Percentiles rank a stretch among this genome's conserved stretches.
Conservation (phyloP, 73 alveolate genomes). For the Vitrella brassicaformis region DNA sequence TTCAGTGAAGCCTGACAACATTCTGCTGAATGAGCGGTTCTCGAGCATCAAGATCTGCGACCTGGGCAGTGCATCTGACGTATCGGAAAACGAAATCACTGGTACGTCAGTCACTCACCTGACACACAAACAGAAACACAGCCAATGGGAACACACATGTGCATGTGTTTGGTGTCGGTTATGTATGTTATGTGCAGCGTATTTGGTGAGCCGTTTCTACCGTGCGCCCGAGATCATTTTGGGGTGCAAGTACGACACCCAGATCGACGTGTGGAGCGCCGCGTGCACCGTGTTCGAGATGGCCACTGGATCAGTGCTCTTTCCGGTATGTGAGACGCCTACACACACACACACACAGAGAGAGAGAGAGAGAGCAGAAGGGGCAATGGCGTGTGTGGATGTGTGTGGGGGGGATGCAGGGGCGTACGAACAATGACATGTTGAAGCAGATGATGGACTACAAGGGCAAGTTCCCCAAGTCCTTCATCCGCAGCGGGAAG, state of each 20-base stretch:
- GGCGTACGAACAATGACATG: constrained; percentile 48
- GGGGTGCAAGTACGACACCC: constrained; percentile 30
- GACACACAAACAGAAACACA: too few relatives aligned
- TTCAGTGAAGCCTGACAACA: constrained; percentile 55
- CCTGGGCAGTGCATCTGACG: constrained; percentile 42
- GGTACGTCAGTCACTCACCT: too few relatives aligned
- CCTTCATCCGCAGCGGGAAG: constrained; percentile 13
- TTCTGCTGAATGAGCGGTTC: constrained; percentile 32
- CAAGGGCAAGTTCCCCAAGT: constrained; percentile 34
- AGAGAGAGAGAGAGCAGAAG: too few relatives aligned
- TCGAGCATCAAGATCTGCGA: constrained; percentile 43
- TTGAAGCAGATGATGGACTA: constrained; percentile 31
- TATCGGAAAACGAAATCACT: constrained; percentile 32
- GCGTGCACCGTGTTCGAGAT: constrained; percentile 49
- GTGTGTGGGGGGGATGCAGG: too few relatives aligned
- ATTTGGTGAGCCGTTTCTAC: constrained; percentile 43
- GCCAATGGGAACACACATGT: too few relatives aligned
- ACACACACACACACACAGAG: too few relatives aligned
- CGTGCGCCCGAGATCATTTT: constrained; percentile 60
- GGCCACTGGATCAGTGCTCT: constrained; percentile 46
- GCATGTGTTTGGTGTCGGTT: too few relatives aligned
- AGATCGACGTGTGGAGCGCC: constrained; percentile 52
- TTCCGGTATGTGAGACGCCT: too few relatives aligned
- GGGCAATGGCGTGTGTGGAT: too few relatives aligned
- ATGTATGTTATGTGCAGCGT: too few relatives aligned